A percentile compares a stretch with the other conserved stretches of the same genome.
Conservation (phyloP, 2,329 filamentous ascomycete genomes). For the Trichocomaceae sp. region DNA sequence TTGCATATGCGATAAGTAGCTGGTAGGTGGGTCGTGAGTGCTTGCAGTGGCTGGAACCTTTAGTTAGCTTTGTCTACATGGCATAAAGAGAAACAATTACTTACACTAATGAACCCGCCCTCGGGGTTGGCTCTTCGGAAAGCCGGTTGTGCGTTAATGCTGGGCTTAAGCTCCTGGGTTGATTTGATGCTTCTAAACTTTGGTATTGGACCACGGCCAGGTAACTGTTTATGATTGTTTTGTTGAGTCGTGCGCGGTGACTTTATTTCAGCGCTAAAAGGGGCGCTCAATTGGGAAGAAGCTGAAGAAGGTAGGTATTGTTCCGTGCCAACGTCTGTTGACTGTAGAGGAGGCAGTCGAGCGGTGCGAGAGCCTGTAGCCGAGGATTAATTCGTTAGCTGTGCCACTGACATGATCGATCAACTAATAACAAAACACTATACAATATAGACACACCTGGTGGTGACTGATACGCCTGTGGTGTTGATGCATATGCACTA, state of each 20-base stretch:
- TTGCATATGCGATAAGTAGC: constrained; percentile 98
- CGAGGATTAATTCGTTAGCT: constrained; percentile 30
- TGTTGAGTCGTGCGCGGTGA: constrained; percentile 42
- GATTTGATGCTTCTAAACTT: constrained; percentile 76
- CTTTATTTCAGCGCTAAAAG: constrained; percentile 51
- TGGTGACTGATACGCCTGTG: constrained; percentile 54
- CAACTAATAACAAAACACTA: not conserved
- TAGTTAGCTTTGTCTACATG: constrained; percentile 15
- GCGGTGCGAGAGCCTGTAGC: constrained; percentile 43
- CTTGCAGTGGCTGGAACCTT: constrained; percentile 71
- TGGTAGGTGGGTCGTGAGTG: constrained; percentile 84
- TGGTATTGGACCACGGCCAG: constrained; percentile 64
- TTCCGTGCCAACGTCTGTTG: constrained; percentile 60
- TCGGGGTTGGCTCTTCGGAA: constrained; percentile 93
- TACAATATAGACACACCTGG: constrained; percentile 41
- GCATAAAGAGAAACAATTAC: constrained; percentile 26
- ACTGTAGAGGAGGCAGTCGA: constrained; percentile 68
- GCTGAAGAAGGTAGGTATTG: constrained; percentile 67
- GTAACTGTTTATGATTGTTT: constrained; percentile 41
- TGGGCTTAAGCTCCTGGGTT: constrained; percentile 68
- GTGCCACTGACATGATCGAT: not conserved
- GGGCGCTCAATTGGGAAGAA: constrained; percentile 63
- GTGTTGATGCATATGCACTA: constrained; percentile 50
- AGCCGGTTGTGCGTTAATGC: constrained; percentile 77
- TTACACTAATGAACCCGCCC: constrained; percentile 93